Evolutionary conservation across 495 filamentous ascomycete genomes (phyloP), one percentile per base, ranked within the genome.

Genomic region (Xylaria bambusicola): DNA sequence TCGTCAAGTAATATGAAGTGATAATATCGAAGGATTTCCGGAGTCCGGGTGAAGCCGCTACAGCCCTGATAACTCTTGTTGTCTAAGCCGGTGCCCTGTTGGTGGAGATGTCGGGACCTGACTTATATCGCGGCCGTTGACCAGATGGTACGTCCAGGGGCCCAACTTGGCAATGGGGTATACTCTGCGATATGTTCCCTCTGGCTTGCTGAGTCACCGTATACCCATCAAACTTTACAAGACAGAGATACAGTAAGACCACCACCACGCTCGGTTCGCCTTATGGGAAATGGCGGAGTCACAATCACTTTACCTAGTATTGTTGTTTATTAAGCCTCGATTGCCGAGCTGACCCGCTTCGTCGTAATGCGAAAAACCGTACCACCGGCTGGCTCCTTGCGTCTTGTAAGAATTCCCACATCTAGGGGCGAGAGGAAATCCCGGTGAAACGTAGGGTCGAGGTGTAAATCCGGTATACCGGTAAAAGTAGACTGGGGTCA

Each of bases 381-480:
- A 35, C 23, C 15, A 42, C 24, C 38, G 23, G 36, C 38, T 54
- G 29, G 29, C 52, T 15, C 10, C 24, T 15, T 47, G 44, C 10
- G 6, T 47, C 21, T 47, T 23, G 15, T 35, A 21, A n/a, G n/a
- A 21, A 26, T 31, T 41, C 51, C 51, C 17, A 53, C 23, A 18
- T 31, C 27, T n/a, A 56, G 41, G 29, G 18, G 27, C 15, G 8
- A 24, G 17, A 40, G 38, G 13, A 44, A 3, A 9, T 53, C 33
- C 24, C 38, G 36, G 38, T 44, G 36, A 54, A 54, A 44, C 36
- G 17, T 44, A 53, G 36, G 50, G 35, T 26, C 41, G 50, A 54
- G 52, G 52, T 52, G 38, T 53, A 42, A 54, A 54, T 54, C 52
- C 52, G 38, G 52, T 54, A 54, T 42, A 54, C 52, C 52, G 52